Evolutionary conservation across 2,329 filamentous ascomycete species (phyloP).

Genomic region (Pestalotiopsis sp.): DNA sequence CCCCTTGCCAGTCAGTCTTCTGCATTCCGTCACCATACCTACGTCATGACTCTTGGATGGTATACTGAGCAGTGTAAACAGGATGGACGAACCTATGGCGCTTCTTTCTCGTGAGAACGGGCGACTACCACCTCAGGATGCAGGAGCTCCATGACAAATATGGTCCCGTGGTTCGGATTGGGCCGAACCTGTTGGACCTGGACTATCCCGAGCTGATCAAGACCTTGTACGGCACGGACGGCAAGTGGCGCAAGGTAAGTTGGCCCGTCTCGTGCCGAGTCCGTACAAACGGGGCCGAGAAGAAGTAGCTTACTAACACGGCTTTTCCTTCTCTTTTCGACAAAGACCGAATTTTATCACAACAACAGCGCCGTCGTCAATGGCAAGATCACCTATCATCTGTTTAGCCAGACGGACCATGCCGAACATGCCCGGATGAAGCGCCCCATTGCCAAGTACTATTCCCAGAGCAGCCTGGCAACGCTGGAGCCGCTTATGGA

Average conservation of each 20-base stretch:
- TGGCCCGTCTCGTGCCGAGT: not conserved
- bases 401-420: constrained; percentile 31
- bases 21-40: not conserved
- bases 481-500: constrained; percentile 29
- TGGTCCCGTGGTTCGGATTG: constrained; percentile 39
- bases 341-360: constrained; percentile 31
- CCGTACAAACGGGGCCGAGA: not conserved
- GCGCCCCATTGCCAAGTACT: constrained; percentile 29
- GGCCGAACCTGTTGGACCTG: constrained; percentile 32
- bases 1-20: constrained; percentile 11
- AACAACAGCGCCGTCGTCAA: constrained; percentile 26
- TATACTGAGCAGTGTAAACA: not conserved
- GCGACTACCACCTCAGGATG: constrained; percentile 28
- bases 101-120: constrained; percentile 25
- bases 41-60: not conserved
- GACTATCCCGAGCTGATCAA: constrained; percentile 30
- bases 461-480: constrained; percentile 25
- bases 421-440: constrained; percentile 25
- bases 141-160: constrained; percentile 38
- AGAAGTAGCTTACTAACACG: not conserved
- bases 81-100: constrained; percentile 40
- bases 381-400: constrained; percentile 32
- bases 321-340: not conserved
- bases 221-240: constrained; percentile 35
- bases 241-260: constrained; percentile 31